Evolutionary conservation across 2,329 filamentous ascomycete genomes (phyloP), one percentile per base, ranked within the genome.

Genomic region (Podosphaera aphanis): DNA sequence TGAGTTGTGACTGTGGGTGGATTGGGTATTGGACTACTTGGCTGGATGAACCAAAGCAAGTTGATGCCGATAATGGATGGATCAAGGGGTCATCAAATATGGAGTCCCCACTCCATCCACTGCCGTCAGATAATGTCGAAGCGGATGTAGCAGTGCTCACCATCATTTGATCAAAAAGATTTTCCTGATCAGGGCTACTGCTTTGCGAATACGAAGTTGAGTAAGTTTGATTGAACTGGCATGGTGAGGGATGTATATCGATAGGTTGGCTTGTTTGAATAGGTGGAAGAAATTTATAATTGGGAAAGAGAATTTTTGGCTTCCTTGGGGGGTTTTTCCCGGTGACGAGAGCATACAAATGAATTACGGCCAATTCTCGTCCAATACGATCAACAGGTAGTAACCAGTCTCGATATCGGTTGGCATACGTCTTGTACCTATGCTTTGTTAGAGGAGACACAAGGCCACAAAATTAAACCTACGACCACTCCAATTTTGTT

Each of bases 371-470:
- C 39, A 52, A 47, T 37, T 56, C 52, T 27, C 52, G 49, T 19
- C 52, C 50, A 10, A 39, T 46, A 21, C 50, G 46, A 38, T 52
- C 50, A 1, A 52, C 48, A 11, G 52, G 52, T 16, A 55, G 51
- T 36, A 50, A 46, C 52, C 53, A 56, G 27, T 52, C 52, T 13
- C 51, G 48, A 43, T 52, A 56, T 18, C 53, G 51, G 49, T 55
- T 52, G 25, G 49, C 47, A 35, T 53, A 56, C 18, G 53, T 56
- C 40, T 56, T 55, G 47, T 56, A 56, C 31, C 53, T 55, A 23
- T 43, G 19, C 5, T 31, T 29, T 13, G 40, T 42, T 13, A 40
- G 23, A 41, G 20, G 29, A 23, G 5, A 23, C 11, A 18, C 7
- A 27, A 16, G 7, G 16, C n/a, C 2, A 27, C 7, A 18, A 42